These are phyloP conservation scores for Gossypium bickii DNA, from an alignment of 345 rosid species.

Conservation along the genomic window DNA sequence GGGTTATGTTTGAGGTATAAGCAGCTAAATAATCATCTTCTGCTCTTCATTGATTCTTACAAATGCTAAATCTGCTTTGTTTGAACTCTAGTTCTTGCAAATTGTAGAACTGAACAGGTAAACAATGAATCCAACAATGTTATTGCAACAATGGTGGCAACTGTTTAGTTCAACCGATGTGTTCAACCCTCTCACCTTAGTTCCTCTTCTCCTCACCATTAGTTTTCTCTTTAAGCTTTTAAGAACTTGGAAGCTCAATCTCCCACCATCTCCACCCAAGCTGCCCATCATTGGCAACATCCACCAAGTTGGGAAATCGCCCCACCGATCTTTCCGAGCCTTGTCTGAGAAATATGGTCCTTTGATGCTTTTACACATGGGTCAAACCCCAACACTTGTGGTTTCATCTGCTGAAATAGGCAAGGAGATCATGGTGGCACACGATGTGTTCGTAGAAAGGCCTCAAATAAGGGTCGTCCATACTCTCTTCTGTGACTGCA, in stretches of 20 bases:
- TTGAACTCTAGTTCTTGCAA: neutral
- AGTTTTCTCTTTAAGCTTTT: neutral
- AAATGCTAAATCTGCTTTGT: neutral
- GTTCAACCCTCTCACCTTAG: neutral
- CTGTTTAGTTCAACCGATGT: neutral
- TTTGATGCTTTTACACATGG: conserved; percentile 9
- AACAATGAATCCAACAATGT: neutral
- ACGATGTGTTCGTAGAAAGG: conserved; percentile 9
- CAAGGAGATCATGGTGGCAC: neutral
- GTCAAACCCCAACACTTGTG: neutral
- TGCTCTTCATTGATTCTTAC: neutral
- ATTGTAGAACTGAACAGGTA: neutral
- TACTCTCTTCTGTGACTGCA: conserved; percentile 5
- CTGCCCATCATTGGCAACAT: conserved; percentile 9
- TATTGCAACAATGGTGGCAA: neutral
- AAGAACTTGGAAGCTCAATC: neutral
- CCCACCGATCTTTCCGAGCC: conserved; percentile 1
- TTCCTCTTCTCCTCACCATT: neutral
- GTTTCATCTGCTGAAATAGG: neutral
- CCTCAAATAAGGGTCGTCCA: neutral
- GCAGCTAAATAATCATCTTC: neutral
- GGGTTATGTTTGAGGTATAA: neutral
- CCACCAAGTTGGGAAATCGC: neutral
- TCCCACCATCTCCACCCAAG: conserved; percentile 8
- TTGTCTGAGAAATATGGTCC: conserved; percentile 10